phyloP scores from a whole-genome alignment of 2,329 filamentous ascomycete species.

The Neofusicoccum laricinum region DNA sequence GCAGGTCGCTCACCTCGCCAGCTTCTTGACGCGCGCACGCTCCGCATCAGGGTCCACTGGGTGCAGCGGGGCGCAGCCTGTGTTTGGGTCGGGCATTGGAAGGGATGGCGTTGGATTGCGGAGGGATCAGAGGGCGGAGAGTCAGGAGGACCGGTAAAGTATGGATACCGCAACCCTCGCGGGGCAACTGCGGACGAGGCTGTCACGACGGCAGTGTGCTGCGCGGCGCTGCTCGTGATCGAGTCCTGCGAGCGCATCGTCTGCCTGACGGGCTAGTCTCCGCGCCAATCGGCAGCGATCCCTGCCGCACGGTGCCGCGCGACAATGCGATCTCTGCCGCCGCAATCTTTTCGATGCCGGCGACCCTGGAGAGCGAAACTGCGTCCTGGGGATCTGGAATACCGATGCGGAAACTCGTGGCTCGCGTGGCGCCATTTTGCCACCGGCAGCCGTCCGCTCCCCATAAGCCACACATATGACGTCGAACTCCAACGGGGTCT shows the following conservation, averaged over 20 bases:
- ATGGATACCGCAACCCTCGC: too few relatives aligned
- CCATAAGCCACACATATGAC: conserved; percentile 5
- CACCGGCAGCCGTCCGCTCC: background rate
- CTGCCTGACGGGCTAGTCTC: background rate
- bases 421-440: background rate
- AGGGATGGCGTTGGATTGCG: background rate
- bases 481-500: background rate
- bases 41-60: background rate
- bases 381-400: background rate
- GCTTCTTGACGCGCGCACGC: conserved; percentile 2
- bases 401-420: conserved; percentile 2
- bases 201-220: too few relatives aligned
- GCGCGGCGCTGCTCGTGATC: background rate
- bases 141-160: background rate
- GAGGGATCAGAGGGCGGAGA: background rate
- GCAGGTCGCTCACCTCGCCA: background rate
- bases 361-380: background rate
- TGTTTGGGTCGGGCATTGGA: background rate
- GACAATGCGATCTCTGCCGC: background rate
- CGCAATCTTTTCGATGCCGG: background rate
- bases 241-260: background rate
- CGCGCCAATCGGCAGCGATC: background rate
- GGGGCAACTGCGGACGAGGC: too few relatives aligned
- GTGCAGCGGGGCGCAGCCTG: background rate
- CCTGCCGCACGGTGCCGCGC: background rate